Percentiles rank a stretch among this genome's conserved stretches.
Evolutionary conservation across 2,329 filamentous ascomycete species (phyloP).

Genomic region (Fusarium irregulare): DNA sequence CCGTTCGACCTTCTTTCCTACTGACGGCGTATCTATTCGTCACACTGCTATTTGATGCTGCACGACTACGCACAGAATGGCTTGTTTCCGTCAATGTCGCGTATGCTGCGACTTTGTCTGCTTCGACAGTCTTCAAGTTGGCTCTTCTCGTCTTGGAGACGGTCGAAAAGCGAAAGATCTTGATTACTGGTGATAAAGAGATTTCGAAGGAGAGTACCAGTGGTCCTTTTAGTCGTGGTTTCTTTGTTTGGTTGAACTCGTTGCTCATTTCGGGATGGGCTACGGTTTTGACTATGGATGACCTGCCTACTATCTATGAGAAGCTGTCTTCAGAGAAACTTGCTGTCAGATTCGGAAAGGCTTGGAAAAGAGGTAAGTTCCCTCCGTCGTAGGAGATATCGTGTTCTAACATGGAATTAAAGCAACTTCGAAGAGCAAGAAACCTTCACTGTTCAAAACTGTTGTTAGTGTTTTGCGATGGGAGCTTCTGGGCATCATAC

Average conservation of each 20-base stretch:
- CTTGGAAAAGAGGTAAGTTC: conserved; percentile 42
- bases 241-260: conserved; percentile 53
- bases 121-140: conserved; percentile 42
- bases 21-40: conserved; percentile 48
- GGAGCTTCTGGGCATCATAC: conserved; percentile 48
- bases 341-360: conserved; percentile 32
- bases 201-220: conserved; percentile 64
- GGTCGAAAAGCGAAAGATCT: conserved; percentile 48
- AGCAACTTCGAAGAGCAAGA: conserved; percentile 32
- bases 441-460: conserved; percentile 45
- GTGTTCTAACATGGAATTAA: conserved; percentile 2
- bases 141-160: conserved; percentile 46
- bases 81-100: conserved; percentile 43
- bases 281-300: conserved; percentile 47
- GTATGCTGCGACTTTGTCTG: conserved; percentile 43
- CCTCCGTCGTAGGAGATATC: too few relatives aligned
- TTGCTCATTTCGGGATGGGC: conserved; percentile 62
- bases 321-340: conserved; percentile 48
- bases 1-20: conserved; percentile 49
- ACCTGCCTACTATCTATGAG: conserved; percentile 48
- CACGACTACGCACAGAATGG: conserved; percentile 50
- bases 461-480: conserved; percentile 44
- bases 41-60: conserved; percentile 49
- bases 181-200: conserved; percentile 53
- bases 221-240: conserved; percentile 47